phyloP scores from a whole-genome alignment of 2,329 filamentous ascomycete species.

The Dothiorella sarmentorum region DNA sequence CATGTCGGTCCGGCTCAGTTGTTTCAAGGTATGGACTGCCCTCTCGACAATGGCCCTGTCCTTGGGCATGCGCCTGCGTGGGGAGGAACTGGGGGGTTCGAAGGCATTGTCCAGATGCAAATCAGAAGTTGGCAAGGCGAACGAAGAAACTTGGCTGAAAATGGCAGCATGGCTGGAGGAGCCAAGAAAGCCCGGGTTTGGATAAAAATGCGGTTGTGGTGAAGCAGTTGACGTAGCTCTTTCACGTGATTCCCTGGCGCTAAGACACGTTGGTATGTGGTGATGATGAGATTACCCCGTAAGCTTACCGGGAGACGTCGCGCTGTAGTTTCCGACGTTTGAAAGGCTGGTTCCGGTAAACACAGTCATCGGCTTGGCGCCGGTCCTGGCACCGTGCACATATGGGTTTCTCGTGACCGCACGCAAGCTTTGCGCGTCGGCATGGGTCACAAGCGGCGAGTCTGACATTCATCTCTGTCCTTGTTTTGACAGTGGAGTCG shows the following conservation, averaged over 20 bases:
- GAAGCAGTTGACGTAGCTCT: background rate
- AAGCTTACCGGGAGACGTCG: background rate
- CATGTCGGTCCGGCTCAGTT: conserved; percentile 19
- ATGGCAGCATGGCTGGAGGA: conserved; percentile 32
- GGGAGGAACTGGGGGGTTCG: background rate
- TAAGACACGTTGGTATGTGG: background rate
- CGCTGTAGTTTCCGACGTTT: conserved; percentile 22
- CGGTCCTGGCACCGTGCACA: conserved; percentile 27
- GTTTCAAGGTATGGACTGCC: conserved; percentile 22
- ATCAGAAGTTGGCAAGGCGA: background rate
- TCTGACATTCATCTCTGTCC: background rate
- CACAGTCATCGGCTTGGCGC: conserved; percentile 23
- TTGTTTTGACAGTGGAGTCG: background rate
- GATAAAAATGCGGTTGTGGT: conserved; percentile 22
- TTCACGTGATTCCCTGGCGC: conserved; percentile 1
- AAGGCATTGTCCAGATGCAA: background rate
- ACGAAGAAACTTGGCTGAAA: conserved; percentile 30
- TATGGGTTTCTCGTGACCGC: conserved; percentile 27
- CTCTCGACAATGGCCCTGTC: conserved; percentile 23
- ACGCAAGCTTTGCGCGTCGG: conserved; percentile 27
- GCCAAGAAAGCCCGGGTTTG: conserved; percentile 35
- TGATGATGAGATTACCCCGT: background rate
- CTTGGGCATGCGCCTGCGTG: conserved; percentile 8
- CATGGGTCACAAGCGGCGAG: conserved; percentile 30
- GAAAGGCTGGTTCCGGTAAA: conserved; percentile 28